A percentile compares a stretch with the other conserved stretches of the same genome.
Evolutionary conservation across 164 flowering plant genomes (phyloP).

Genomic region (Cinnamomum chago): DNA sequence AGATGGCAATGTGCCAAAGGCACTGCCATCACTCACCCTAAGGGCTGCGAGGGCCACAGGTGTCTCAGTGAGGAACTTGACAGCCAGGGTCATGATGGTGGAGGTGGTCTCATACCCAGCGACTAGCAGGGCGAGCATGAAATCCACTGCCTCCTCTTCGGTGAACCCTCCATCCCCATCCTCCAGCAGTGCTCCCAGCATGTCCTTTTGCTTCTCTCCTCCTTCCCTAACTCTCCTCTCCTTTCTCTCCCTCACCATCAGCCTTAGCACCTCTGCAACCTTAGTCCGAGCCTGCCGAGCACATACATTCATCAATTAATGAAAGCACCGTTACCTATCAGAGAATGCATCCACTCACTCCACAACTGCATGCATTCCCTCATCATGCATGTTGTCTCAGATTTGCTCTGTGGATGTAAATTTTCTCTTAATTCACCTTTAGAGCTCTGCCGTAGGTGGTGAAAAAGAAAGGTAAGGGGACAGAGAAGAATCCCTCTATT

Average conservation of each 20-base stretch:
- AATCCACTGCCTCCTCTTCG: constrained; percentile 85
- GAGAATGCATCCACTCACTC: neutral
- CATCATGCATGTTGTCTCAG: neutral
- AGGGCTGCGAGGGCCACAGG: constrained; percentile 79
- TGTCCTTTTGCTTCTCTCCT: constrained; percentile 62
- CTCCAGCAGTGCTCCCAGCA: constrained; percentile 68
- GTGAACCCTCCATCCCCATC: constrained; percentile 53
- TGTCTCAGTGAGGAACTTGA: constrained; percentile 83
- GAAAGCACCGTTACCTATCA: neutral
- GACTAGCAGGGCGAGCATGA: constrained; percentile 77
- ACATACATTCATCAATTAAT: neutral
- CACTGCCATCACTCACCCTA: constrained; percentile 37
- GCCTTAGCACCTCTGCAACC: constrained; percentile 73
- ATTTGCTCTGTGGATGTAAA: neutral
- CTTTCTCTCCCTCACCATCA: constrained; percentile 49
- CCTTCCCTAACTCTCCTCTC: constrained; percentile 20
- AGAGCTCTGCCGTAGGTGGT: constrained; percentile 80
- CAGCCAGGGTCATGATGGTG: constrained; percentile 90
- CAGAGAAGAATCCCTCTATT: constrained; percentile 85
- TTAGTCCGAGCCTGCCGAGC: constrained; percentile 60
- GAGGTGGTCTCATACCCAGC: constrained; percentile 98
- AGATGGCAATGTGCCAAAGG: too few species aligned
- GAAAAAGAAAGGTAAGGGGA: constrained; percentile 74
- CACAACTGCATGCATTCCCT: neutral
- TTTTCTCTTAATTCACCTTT: constrained; percentile 27